Base-by-base conservation (phyloP, 1,284 basidiomycete species). In the Pascua sp. region DNA sequence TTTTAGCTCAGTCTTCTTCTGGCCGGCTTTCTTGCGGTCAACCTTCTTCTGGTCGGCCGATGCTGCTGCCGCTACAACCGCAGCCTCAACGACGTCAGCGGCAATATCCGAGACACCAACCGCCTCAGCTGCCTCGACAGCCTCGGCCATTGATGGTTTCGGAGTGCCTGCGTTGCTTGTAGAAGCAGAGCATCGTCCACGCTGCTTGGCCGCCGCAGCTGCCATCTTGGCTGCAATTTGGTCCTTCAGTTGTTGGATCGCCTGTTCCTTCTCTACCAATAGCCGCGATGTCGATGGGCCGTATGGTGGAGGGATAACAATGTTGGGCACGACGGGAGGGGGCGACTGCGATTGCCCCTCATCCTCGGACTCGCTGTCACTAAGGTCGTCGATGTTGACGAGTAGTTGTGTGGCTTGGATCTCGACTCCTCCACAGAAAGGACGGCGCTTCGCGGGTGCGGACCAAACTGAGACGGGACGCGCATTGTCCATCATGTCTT, bases 401-500 rank as follows among this genome's bases (percentile, higher is more conserved):
- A 32, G 7, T 32, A 32, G 24, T 32, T 7, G 24, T 32, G 24
- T 32, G 24, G 24, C 24, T 32, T 32, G 24, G 7, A 32, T 32
- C 24, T 32, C 24, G 24, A 32, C 24, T 32, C 24, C 24, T 32
- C 24, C 24, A 7, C 24, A 32, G 49, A 71, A 72, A 0, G 60
- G 56, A 4, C 64, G 63, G 8, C 67, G 61, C 44, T 66, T 68
- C 2, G 57, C 37, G 24, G 51, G 42, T 9, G 47, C 18, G 7
- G 24, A 32, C 24, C 24, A 32, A 3, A 32, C 24, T 4, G 24
- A 32, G 24, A 32, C 24, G 4, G 24, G 24, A 32, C 24, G 24
- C 24, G 7, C 24, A 17, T 59, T 61, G 13, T 76, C 72, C 53
- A 68, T 67, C 43, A 72, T 43, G 49, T 76, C 73, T 52, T 73